Evolutionary conservation across 2,329 filamentous ascomycete genomes (phyloP).

Genomic region (Paecilomyces formosus): DNA sequence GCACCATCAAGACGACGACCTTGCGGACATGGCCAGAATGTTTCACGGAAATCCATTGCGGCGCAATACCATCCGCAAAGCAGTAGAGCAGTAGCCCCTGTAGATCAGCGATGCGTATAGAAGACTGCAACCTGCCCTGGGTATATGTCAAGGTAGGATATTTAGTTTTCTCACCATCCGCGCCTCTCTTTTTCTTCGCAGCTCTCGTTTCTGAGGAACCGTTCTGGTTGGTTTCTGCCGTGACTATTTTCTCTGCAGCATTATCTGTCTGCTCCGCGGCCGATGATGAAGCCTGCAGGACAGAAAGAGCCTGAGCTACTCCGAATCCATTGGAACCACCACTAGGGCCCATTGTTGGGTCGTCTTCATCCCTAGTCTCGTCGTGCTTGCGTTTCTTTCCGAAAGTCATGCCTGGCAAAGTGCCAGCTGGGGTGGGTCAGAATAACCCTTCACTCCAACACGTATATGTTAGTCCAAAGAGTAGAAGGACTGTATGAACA

Average conservation of each 20-base stretch:
- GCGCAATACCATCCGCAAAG: constrained; percentile 53
- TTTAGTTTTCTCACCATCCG: constrained; percentile 38
- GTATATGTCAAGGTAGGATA: constrained; percentile 48
- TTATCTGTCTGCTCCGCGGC: constrained; percentile 5
- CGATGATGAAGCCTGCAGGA: constrained; percentile 16
- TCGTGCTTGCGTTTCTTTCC: constrained; percentile 27
- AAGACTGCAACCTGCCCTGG: constrained; percentile 46
- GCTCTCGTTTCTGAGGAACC: constrained; percentile 1
- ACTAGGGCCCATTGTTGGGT: constrained; percentile 10
- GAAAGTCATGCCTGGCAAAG: constrained; percentile 12
- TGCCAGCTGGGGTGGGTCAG: neutral
- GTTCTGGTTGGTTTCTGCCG: neutral
- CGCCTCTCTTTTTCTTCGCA: constrained; percentile 23
- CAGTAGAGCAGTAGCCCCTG: constrained; percentile 54
- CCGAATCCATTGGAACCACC: constrained; percentile 15
- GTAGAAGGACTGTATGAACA: neutral
- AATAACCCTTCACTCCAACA: neutral
- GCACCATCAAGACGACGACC: constrained; percentile 84
- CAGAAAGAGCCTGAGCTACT: constrained; percentile 24
- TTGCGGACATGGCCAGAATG: constrained; percentile 55
- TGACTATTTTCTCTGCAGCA: constrained; percentile 1
- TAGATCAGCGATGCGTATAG: constrained; percentile 51
- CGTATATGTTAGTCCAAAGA: neutral
- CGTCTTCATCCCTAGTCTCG: constrained; percentile 13
- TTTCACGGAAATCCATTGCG: constrained; percentile 57